phyloP scores from a whole-genome alignment of 1,284 basidiomycete genomes.

The Ceratobasidium sp. region DNA sequence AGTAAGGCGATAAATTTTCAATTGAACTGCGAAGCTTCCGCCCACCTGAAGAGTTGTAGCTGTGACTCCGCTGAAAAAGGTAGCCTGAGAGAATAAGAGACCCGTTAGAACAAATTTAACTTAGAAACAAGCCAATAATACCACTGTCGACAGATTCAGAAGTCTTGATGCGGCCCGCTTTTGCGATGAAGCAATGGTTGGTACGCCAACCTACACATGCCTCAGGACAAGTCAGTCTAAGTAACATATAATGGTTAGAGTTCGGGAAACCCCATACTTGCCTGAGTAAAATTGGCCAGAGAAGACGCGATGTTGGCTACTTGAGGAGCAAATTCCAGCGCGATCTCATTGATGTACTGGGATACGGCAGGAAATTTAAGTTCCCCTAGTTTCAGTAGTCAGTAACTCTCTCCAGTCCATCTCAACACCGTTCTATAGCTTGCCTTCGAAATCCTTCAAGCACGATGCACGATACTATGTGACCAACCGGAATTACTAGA shows the following conservation, averaged over 20 bases:
- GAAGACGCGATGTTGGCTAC: constrained; percentile 74
- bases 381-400: no score
- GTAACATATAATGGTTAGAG: no score
- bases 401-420: no score
- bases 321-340: constrained; percentile 75
- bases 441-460: constrained; percentile 71
- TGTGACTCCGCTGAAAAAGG: constrained; percentile 84
- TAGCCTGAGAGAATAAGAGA: no score
- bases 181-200: constrained; percentile 80
- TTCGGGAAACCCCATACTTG: no score
- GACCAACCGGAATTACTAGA: neutral
- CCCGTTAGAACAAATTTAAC: neutral
- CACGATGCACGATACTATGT: constrained; percentile 77
- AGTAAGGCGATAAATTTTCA: no score
- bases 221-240: no score
- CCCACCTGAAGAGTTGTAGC: constrained; percentile 54
- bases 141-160: constrained; percentile 77
- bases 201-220: constrained; percentile 68
- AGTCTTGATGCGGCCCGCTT: constrained; percentile 77
- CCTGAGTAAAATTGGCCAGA: constrained; percentile 76
- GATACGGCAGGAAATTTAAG: constrained; percentile 77
- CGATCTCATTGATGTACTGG: constrained; percentile 77
- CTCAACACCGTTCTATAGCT: no score
- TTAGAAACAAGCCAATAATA: no score
- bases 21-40: no score